A percentile compares a stretch with the other conserved stretches of the same genome.
These are phyloP conservation scores for Triticum urartu DNA, from an alignment of 176 grass and related monocot species.

Conservation along the genomic window DNA sequence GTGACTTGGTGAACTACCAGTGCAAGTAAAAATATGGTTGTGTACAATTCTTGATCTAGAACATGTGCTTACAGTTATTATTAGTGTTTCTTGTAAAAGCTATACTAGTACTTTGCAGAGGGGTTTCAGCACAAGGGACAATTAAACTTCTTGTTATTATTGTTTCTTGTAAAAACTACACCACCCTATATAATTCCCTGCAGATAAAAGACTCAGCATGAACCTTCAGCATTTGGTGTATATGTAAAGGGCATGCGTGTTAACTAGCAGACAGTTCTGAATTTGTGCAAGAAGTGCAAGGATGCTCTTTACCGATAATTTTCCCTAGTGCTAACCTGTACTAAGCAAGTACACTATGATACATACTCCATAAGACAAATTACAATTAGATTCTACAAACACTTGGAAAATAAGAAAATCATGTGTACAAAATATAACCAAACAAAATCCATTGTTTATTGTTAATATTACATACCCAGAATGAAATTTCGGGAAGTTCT, in stretches of 20 bases:
- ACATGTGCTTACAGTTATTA: no score
- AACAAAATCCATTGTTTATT: no score
- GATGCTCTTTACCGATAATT: not conserved
- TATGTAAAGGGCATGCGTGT: not conserved
- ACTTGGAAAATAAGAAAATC: not conserved
- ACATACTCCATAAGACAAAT: not conserved
- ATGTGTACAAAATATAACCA: no score
- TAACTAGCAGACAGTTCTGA: not conserved
- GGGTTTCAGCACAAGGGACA: not conserved
- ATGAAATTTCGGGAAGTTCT: no score
- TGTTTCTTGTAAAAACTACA: not conserved
- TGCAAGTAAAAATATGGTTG: no score
- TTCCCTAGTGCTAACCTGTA: no score
- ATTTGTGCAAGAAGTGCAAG: not conserved
- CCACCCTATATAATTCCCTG: not conserved
- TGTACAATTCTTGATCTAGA: no score
- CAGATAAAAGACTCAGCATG: constrained; percentile 71
- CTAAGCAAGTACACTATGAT: not conserved
- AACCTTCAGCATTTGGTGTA: not conserved
- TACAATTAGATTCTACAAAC: no score
- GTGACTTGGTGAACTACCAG: no score
- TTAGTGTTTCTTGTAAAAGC: no score
- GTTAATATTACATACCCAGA: no score
- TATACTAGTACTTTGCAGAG: no score
- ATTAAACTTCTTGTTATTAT: not conserved